phyloP scores from a whole-genome alignment of 345 rosid species.

The Arabidopsis arenosa region DNA sequence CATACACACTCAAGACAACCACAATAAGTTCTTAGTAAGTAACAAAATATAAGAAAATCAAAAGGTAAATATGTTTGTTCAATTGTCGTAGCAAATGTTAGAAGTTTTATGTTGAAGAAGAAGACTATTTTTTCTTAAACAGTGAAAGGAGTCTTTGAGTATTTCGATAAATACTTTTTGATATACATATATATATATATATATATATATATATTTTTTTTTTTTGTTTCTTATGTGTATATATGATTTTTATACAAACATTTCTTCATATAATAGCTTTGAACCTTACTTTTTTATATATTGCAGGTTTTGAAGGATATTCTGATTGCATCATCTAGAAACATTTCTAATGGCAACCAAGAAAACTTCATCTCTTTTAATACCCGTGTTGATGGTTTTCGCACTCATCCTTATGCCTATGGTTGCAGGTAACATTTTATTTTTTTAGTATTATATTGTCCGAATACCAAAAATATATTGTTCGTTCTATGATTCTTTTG shows the following conservation, averaged over 20 bases:
- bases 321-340: background rate
- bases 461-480: background rate
- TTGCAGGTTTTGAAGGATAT: background rate
- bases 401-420: background rate
- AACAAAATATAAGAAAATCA: background rate
- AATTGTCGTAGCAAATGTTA: no score
- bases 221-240: background rate
- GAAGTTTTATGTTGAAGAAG: no score
- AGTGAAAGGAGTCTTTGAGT: background rate
- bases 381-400: background rate
- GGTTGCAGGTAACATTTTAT: background rate
- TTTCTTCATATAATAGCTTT: background rate
- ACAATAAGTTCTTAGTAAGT: no score
- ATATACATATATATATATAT: no score
- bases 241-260: background rate
- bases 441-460: background rate
- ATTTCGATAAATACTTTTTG: no score
- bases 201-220: no score
- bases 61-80: background rate
- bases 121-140: background rate
- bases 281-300: background rate
- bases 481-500: no score
- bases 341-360: background rate
- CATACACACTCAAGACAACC: background rate
- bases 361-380: no score